Evolutionary conservation across 2,329 filamentous ascomycete species (phyloP), one percentile per base, ranked within the genome.

Genomic region (Coniochaeta sp.): DNA sequence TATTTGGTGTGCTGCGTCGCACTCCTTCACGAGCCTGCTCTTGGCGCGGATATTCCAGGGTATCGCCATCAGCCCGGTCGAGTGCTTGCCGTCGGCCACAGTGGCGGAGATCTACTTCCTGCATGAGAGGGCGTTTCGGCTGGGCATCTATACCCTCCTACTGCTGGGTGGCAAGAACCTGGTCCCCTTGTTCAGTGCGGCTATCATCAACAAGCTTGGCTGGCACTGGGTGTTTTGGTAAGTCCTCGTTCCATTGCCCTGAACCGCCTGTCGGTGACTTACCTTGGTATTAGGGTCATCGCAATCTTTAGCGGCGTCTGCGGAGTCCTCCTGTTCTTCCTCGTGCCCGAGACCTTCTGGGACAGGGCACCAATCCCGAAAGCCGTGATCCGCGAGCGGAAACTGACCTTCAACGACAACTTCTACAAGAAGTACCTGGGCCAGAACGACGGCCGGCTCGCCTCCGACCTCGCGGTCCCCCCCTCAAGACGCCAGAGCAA

Each of bases 71-170:
- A 94, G 89, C 57, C 90, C 91, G 0, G 89, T 96, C 8, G 92
- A 97, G 67, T 95, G 91, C 62, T 77, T 97, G 27, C 92, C 92
- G 0, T 95, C 90, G 4, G 91, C 92, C 14, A 96, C 91, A 0
- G 92, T 97, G 61, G 91, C 91, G 3, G 92, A 97, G 67, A 96
- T 97, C 54, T 97, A 91, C 73, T 96, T 96, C 63, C 75, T 97
- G 18, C 92, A 97, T 61, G 92, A 97, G 70, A 80, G 92, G 55
- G 92, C 92, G 0, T 97, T 91, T 65, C 86, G 92, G 4, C 83
- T 97, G 42, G 94, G 94, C 9, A 91, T 97, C 22, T 97, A 97
- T 64, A 96, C 91, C 0, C 71, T 97, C 18, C 74, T 97, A 5
- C 76, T 97, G 12, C 78, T 97, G 0, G 89, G 91, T 13, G 91